These are phyloP conservation scores for Roridomyces roridus DNA, from an alignment of 768 basidiomycete species.

Conservation along the genomic window DNA sequence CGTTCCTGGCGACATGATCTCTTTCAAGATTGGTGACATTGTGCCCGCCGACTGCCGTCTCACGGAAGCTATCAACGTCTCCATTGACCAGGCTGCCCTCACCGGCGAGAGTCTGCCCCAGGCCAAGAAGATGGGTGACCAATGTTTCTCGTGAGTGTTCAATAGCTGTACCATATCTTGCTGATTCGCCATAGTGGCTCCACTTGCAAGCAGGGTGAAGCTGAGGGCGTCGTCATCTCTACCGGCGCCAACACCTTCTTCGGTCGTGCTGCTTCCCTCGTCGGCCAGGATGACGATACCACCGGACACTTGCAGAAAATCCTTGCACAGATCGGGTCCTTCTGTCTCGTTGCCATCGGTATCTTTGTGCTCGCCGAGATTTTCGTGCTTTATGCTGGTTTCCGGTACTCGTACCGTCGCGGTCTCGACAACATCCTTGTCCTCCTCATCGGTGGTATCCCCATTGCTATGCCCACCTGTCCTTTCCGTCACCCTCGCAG, in stretches of 20 bases:
- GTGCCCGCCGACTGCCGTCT: constrained; percentile 98
- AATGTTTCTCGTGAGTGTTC: constrained; percentile 94
- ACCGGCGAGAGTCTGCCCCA: constrained; percentile 97
- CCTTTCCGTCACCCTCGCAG: constrained; percentile 75
- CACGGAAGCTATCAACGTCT: constrained; percentile 95
- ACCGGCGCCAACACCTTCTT: constrained; percentile 99
- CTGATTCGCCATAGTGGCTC: too few species aligned
- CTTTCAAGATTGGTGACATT: constrained; percentile 99
- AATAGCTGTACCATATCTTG: too few species aligned
- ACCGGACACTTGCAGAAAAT: constrained; percentile 99
- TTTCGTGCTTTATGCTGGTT: too few species aligned
- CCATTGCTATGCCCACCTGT: constrained; percentile 96
- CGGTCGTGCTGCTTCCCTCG: constrained; percentile 96
- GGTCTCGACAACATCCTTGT: too few species aligned
- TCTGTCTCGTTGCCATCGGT: constrained; percentile 76
- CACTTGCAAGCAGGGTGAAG: constrained; percentile 98
- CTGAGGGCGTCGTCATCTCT: constrained; percentile 98
- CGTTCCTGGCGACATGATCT: constrained; percentile 94
- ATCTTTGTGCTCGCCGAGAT: constrained; percentile 55
- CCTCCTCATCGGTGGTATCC: constrained; percentile 95
- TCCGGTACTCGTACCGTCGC: too few species aligned
- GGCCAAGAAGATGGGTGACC: constrained; percentile 91
- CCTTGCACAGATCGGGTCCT: constrained; percentile 95
- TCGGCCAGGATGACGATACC: constrained; percentile 97
- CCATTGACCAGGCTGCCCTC: constrained; percentile 97